phyloP scores from a whole-genome alignment of 2,329 filamentous ascomycete species.

The Diplodia scrobiculata region DNA sequence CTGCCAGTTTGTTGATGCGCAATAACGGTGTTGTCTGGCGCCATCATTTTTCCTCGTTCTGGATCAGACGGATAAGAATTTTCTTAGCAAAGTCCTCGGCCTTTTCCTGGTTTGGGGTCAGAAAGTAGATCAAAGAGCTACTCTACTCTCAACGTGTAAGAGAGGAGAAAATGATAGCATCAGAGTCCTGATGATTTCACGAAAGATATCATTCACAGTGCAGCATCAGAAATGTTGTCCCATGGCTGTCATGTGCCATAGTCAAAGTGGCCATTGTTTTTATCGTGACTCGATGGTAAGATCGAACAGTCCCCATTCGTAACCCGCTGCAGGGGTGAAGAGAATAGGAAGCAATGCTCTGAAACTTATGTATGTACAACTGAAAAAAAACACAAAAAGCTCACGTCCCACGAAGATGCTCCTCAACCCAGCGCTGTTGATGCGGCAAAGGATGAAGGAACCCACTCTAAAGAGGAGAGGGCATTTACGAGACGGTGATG shows the following conservation, averaged over 20 bases:
- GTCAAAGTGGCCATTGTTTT: neutral
- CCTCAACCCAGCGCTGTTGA: neutral
- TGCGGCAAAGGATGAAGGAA: neutral
- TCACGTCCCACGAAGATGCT: neutral
- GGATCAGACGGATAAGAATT: too few relatives aligned
- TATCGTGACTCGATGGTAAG: neutral
- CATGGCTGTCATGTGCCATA: neutral
- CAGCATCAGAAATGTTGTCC: neutral
- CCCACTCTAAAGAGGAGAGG: neutral
- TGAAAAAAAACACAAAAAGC: neutral
- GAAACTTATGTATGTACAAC: neutral
- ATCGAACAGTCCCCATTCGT: neutral
- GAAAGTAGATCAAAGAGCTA: too few relatives aligned
- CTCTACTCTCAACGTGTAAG: too few relatives aligned
- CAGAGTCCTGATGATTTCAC: neutral
- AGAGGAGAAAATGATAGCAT: neutral
- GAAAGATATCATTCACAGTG: neutral
- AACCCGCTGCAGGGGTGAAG: neutral
- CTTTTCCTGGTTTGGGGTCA: too few relatives aligned
- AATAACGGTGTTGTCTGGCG: too few relatives aligned
- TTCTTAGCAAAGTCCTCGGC: too few relatives aligned
- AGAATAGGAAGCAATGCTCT: neutral
- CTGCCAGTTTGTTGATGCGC: too few relatives aligned
- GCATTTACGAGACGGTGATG: slow-evolving; percentile 47
- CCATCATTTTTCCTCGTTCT: too few relatives aligned